Conservation (phyloP, 2,329 filamentous ascomycete genomes). For the Nothopassalora personata region DNA sequence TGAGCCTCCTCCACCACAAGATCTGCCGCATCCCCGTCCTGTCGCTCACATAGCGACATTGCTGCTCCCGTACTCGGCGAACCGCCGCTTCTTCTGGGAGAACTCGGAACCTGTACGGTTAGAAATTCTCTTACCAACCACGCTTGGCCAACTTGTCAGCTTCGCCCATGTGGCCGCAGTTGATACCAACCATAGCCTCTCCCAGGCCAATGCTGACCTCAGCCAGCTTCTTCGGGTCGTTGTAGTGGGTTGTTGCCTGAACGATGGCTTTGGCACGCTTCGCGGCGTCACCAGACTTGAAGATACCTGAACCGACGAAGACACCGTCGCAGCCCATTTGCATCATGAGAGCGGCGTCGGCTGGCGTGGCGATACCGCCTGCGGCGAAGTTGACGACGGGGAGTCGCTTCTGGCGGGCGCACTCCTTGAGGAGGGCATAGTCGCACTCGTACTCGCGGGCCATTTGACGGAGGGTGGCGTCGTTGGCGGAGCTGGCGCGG, state of each 20-base stretch:
- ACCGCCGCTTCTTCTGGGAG: neutral
- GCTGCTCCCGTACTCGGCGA: neutral
- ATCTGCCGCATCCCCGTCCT: neutral
- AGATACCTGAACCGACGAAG: constrained; percentile 94
- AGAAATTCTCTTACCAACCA: constrained; percentile 62
- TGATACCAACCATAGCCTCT: constrained; percentile 98
- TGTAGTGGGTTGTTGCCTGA: constrained; percentile 85
- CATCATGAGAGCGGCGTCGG: constrained; percentile 98
- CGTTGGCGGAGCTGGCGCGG: constrained; percentile 58
- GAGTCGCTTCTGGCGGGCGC: constrained; percentile 77
- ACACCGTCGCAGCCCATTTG: constrained; percentile 96
- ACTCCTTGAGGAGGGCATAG: constrained; percentile 74
- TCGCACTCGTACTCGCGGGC: constrained; percentile 79
- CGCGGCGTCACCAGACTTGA: constrained; percentile 88
- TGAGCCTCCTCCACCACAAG: neutral
- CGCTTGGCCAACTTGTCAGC: constrained; percentile 77
- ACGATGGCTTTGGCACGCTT: constrained; percentile 93
- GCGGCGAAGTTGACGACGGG: constrained; percentile 98
- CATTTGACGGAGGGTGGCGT: constrained; percentile 69
- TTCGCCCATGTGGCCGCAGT: constrained; percentile 70
- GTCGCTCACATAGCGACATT: neutral
- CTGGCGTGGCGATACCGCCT: constrained; percentile 97
- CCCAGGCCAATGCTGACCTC: constrained; percentile 83
- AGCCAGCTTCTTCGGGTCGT: constrained; percentile 76
- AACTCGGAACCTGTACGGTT: neutral